Evolutionary conservation across 805 yeast species (phyloP).

Genomic region (Metschnikowia anglica): DNA sequence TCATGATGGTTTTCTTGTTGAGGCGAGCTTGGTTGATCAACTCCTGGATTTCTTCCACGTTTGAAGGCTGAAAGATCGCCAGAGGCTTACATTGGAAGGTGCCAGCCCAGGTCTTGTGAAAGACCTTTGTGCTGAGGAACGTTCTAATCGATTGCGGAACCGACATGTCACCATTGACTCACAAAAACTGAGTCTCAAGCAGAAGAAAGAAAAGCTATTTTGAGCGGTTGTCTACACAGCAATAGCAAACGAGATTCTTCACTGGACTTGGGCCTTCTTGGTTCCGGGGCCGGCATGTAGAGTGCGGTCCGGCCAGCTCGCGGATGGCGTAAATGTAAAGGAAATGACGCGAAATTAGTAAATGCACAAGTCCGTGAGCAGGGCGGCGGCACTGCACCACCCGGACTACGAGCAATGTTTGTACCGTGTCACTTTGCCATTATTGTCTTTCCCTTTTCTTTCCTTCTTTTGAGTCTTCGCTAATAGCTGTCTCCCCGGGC

Average conservation of each 20-base stretch:
- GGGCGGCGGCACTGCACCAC: too few species aligned
- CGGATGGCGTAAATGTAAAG: not conserved
- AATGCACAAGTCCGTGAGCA: too few species aligned
- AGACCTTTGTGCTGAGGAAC: slow-evolving; percentile 40
- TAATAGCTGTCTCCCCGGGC: too few species aligned
- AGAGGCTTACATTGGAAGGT: slow-evolving; percentile 78
- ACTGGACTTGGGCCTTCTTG: not conserved
- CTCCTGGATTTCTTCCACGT: slow-evolving; percentile 62
- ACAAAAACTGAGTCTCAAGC: too few species aligned
- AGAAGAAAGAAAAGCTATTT: not conserved
- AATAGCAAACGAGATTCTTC: not conserved
- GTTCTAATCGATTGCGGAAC: slow-evolving; percentile 35
- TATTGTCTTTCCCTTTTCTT: too few species aligned
- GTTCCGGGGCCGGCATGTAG: not conserved
- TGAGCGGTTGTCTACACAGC: too few species aligned
- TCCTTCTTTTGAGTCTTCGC: too few species aligned
- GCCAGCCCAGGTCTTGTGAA: slow-evolving; percentile 85
- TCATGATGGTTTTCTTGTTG: slow-evolving; percentile 64
- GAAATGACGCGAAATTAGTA: not conserved
- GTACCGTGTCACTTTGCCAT: too few species aligned
- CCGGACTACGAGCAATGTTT: too few species aligned
- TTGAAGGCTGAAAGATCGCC: slow-evolving; percentile 73
- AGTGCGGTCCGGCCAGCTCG: too few species aligned
- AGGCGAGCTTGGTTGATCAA: slow-evolving; percentile 66
- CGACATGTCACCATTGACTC: slow-evolving; percentile 28